Evolutionary conservation across 495 filamentous ascomycete genomes (phyloP), one percentile per base, ranked within the genome.

Genomic region (Tirmania nivea): DNA sequence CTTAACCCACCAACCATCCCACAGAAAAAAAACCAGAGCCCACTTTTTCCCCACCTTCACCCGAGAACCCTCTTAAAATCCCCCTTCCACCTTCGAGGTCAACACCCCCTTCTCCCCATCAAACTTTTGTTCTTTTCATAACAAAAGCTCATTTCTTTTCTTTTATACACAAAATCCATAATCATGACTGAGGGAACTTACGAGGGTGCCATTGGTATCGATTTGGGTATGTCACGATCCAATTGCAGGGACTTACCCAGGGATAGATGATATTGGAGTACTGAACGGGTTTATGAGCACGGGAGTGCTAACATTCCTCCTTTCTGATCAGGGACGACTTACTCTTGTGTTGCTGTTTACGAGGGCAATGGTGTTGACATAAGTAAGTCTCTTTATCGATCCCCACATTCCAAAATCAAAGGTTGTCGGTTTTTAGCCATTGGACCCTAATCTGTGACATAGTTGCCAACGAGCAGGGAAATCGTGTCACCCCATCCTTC

Each of bases 331-430:
- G 88, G 88, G 67, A 97, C 90, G 54, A 97, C 90, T 69, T 97
- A 97, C 78, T 96, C 90, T 65, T 97, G 90, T 74, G 90, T 96
- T 70, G 90, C 90, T 73, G 89, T 86, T 71, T 97, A 96, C 73
- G 90, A 96, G 70, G 90, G 90, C 69, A 88, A 81, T 73, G 93
- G 92, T 76, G 90, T 97, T 64, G 90, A 97, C 69, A 97, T 97
- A 77, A 97, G 81, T 86, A 74, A 56, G 81, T 73, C 0, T 31
- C 2, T n/a, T 31, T 3, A 31, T 31, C 25, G 56, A 20, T 11
- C n/a, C 39, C 31, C 53, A n/a, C 34, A 16, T 34, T 48, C 19
- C 39, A 8, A 35, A 31, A 12, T 21, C 10, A 60, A 49, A 48
- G 34, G 2, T 34, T 31, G 0, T 17, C 16, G 14, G 11, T 53